phyloP scores from a whole-genome alignment of 2,329 filamentous ascomycete genomes.

The Fusarium tanahbumbuense region DNA sequence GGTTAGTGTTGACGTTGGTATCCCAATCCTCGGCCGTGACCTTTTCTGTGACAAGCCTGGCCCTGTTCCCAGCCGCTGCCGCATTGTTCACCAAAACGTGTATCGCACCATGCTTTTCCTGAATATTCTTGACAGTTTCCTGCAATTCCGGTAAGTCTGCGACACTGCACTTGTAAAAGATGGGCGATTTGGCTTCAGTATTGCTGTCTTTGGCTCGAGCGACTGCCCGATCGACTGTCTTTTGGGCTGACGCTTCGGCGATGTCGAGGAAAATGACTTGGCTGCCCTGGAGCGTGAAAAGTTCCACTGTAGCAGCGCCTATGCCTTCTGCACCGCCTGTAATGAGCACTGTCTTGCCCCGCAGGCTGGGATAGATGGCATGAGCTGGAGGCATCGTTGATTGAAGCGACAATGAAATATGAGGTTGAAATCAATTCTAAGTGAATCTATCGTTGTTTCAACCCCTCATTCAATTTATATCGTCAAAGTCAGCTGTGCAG shows the following conservation, averaged over 20 bases:
- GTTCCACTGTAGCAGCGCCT: slow-evolving; percentile 57
- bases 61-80: slow-evolving; percentile 55
- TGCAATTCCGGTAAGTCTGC: slow-evolving; percentile 52
- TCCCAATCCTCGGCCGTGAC: slow-evolving; percentile 59
- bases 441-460: background rate
- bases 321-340: slow-evolving; percentile 62
- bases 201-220: slow-evolving; percentile 25
- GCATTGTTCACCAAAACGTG: slow-evolving; percentile 90
- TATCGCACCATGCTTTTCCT: slow-evolving; percentile 56
- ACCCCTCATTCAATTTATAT: background rate
- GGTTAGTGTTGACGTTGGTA: slow-evolving; percentile 56
- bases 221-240: slow-evolving; percentile 45
- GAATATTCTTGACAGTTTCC: slow-evolving; percentile 49
- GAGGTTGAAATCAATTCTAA: background rate
- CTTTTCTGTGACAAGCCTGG: slow-evolving; percentile 46
- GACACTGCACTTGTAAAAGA: slow-evolving; percentile 58
- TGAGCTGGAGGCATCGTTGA: slow-evolving; percentile 7
- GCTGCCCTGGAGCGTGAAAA: slow-evolving; percentile 59
- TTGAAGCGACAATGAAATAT: background rate
- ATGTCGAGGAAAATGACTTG: slow-evolving; percentile 59
- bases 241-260: slow-evolving; percentile 42
- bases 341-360: slow-evolving; percentile 56
- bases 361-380: slow-evolving; percentile 57
- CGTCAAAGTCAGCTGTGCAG: background rate
- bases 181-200: slow-evolving; percentile 41